Base-by-base conservation (phyloP, 768 basidiomycete genomes). In the Russula olivacea region DNA sequence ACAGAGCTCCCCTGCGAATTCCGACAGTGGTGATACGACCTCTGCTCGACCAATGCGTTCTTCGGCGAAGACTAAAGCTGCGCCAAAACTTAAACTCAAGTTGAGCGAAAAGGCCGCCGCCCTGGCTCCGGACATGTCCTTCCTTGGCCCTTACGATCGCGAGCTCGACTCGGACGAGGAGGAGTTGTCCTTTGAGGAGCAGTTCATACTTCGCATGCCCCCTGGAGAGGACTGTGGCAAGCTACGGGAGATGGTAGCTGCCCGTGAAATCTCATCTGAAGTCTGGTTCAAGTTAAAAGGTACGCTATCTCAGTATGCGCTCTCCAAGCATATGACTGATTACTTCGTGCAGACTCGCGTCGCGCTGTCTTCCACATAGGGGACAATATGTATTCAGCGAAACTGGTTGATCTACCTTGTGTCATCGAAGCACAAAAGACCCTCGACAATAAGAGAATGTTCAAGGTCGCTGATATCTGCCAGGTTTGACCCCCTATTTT, bases 271-370 rank as follows among this genome's bases (percentile, higher is more conserved):
- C 7, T 71, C 82, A 14, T 86, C 87, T 69, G 95, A 95, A 68
- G 85, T 76, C 14, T 98, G 93, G 91, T 95, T 99, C 82, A 97
- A 96, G 76, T 98, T 99, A 73, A 93, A 97, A 77, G 94, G 94
- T 93, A 69, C 32, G 68, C 23, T n/a, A 15, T 36, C 21, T 58
- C 21, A 17, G 3, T 30, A 21, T 6, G 55, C 23, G 48, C 21
- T 41, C 28, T 23, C 38, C 17, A 3, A 30, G 17, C 47, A 4
- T 38, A 38, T 45, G 14, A 50, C 47, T 59, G 25, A 60, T 57
- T 4, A 21, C 19, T 63, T 15, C 12, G 41, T 40, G 14, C 64
- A 97, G 97, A 99, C 72, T 91, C 93, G 60, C 83, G 97, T 52
- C 78, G 96, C 63, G 97, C 91, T 11, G 80, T 90, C 40, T 93